These are phyloP conservation scores for Colletotrichum orchidophilum DNA, from an alignment of 2,329 filamentous ascomycete species.

Conservation along the genomic window DNA sequence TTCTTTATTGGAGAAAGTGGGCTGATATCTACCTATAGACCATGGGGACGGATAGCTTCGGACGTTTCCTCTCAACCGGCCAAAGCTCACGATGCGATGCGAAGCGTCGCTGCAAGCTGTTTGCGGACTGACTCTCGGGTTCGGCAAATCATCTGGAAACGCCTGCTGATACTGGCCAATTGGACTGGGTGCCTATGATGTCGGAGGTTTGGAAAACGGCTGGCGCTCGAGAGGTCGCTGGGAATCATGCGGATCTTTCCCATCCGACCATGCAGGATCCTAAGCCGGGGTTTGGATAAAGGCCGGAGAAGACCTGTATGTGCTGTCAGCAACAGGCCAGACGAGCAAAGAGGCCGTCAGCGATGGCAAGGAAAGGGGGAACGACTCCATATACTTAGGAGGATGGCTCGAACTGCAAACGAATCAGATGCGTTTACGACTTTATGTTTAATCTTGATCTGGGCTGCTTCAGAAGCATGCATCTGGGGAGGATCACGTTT, in stretches of 20 bases:
- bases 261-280: neutral
- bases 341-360: neutral
- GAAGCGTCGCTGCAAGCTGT: neutral
- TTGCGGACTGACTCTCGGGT: neutral
- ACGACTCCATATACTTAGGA: neutral
- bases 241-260: neutral
- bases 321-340: conserved; percentile 6
- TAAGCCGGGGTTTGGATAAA: neutral
- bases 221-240: neutral
- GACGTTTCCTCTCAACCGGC: neutral
- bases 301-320: neutral
- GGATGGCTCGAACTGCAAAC: neutral
- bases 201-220: neutral
- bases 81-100: neutral
- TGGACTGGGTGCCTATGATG: neutral
- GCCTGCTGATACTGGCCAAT: neutral
- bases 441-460: neutral
- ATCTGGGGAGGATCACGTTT: neutral
- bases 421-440: neutral
- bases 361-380: neutral
- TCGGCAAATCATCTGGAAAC: neutral
- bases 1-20: conserved; percentile 13
- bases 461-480: neutral
- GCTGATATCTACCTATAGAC: conserved; percentile 13
- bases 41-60: neutral